These are phyloP conservation scores for Tanacetum coccineum DNA, from an alignment of 129 eudicot genomes.

Conservation along the genomic window DNA sequence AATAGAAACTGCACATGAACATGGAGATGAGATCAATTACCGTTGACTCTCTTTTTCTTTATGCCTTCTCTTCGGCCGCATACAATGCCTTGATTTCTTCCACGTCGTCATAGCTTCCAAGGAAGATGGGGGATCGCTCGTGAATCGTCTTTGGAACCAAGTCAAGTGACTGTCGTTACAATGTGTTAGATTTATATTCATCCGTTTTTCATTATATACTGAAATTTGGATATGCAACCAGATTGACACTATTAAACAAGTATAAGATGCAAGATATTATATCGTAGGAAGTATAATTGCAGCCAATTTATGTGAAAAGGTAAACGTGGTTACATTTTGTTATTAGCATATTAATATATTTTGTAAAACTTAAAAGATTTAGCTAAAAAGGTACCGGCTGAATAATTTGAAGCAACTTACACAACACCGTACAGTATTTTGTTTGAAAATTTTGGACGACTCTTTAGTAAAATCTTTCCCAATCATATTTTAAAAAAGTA, in stretches of 20 bases:
- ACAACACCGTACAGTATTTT: no score
- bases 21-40: conserved; percentile 1
- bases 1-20: conserved; percentile 25
- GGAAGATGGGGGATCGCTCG: conserved; percentile 90
- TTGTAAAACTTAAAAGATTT: no score
- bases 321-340: no score
- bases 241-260: no score
- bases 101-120: conserved; percentile 96
- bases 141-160: conserved; percentile 80
- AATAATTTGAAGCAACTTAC: no score
- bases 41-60: conserved; percentile 9
- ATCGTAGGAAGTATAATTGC: no score
- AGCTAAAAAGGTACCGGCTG: no score
- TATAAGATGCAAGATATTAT: no score
- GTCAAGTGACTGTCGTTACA: conserved; percentile 70
- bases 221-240: no score
- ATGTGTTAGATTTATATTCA: background rate
- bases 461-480: background rate
- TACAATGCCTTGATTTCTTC: conserved; percentile 91
- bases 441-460: no score
- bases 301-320: no score
- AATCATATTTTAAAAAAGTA: background rate
- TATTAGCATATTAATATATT: no score
- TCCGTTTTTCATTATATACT: background rate
- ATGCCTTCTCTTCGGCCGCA: conserved; percentile 64